phyloP scores from a whole-genome alignment of 495 filamentous ascomycete genomes.

The Penicillium manginii region DNA sequence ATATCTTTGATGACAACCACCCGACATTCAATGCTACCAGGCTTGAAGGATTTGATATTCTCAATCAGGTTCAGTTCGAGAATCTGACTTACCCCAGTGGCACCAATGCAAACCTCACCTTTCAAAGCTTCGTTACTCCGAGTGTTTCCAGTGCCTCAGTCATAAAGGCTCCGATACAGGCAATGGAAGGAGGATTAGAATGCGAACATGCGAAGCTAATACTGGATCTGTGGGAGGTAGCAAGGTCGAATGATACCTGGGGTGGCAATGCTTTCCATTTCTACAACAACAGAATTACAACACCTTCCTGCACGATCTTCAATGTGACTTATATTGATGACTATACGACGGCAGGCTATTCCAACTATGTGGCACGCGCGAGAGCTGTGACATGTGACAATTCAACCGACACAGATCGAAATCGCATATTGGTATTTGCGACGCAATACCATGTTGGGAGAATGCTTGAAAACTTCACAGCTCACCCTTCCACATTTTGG shows the following conservation, averaged over 20 bases:
- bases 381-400: not conserved
- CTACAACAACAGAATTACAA: not conserved
- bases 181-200: conserved; percentile 20
- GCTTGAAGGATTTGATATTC: not conserved
- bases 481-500: not conserved
- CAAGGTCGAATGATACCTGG: not conserved
- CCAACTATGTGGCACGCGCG: not conserved
- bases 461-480: not conserved
- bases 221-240: not conserved
- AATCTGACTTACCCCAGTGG: conserved; percentile 14
- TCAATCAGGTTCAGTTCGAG: conserved; percentile 16
- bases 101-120: conserved; percentile 8
- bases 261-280: not conserved
- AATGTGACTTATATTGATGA: not conserved
- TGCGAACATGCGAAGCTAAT: conserved; percentile 14
- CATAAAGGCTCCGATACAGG: conserved; percentile 19
- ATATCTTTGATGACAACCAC: not conserved
- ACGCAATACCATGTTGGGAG: not conserved
- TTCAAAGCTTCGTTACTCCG: conserved; percentile 14
- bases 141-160: conserved; percentile 1
- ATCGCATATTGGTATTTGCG: conserved; percentile 6
- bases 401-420: not conserved
- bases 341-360: not conserved
- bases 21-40: not conserved
- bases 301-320: conserved; percentile 12